Percentiles rank a stretch among this genome's conserved stretches.
Evolutionary conservation across 768 basidiomycete species (phyloP).

Genomic region (Hemileccinum impolitum): DNA sequence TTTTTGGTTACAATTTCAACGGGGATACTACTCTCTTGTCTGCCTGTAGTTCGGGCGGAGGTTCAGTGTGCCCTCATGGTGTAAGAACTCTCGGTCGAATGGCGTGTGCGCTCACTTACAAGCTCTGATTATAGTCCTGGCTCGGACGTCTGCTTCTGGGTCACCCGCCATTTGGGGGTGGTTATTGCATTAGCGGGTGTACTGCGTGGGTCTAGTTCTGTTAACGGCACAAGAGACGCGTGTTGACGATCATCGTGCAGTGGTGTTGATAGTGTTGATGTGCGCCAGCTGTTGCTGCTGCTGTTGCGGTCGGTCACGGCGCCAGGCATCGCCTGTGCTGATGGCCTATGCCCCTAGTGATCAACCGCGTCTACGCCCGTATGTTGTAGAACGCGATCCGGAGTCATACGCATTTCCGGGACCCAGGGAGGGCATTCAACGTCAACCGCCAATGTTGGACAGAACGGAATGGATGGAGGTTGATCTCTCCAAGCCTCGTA

Average conservation of each 20-base stretch:
- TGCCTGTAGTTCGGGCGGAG: constrained; percentile 12
- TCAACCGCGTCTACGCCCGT: too few species aligned
- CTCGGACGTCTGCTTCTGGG: constrained; percentile 11
- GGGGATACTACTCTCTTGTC: constrained; percentile 5
- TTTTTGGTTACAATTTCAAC: not conserved
- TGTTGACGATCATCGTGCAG: constrained; percentile 2
- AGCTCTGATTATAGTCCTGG: not conserved
- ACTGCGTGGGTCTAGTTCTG: not conserved
- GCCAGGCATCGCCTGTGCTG: not conserved
- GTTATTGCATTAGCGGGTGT: not conserved
- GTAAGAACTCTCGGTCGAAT: not conserved
- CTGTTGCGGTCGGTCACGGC: not conserved
- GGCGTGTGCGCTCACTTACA: not conserved
- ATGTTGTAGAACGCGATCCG: too few species aligned
- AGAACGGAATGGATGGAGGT: constrained; percentile 2
- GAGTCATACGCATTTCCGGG: constrained; percentile 6
- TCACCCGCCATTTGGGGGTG: not conserved
- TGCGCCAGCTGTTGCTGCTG: not conserved
- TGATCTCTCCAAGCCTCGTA: constrained; percentile 4
- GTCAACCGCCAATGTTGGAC: not conserved
- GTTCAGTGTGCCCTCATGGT: constrained; percentile 5
- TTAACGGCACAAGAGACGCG: not conserved
- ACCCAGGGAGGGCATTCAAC: not conserved
- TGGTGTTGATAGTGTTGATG: constrained; percentile 2
- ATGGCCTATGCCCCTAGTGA: constrained; percentile 1